Evolutionary conservation across 306 rosid species (phyloP).

Genomic region (Rubus idaeus): DNA sequence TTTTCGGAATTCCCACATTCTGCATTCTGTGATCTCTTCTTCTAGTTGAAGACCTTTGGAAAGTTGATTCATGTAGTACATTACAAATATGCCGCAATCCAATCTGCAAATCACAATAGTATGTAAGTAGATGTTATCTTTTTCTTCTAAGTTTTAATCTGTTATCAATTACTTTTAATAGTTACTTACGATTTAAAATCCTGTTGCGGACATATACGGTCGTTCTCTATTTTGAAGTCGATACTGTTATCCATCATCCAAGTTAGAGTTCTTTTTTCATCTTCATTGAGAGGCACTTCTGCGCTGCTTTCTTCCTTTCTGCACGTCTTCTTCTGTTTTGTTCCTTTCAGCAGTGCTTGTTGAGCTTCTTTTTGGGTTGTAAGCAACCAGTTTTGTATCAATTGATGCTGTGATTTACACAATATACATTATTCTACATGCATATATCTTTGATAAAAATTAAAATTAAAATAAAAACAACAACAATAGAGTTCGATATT

Average conservation of each 20-base stretch:
- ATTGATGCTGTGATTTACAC: neutral
- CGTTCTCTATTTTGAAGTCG: neutral
- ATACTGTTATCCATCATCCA: neutral
- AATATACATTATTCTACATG: neutral
- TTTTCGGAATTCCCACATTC: neutral
- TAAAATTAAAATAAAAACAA: neutral
- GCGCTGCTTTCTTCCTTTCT: neutral
- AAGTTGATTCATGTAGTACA: conserved; percentile 3
- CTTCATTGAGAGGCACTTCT: neutral
- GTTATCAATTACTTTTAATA: neutral
- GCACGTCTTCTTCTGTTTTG: neutral
- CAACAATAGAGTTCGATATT: neutral
- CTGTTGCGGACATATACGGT: neutral
- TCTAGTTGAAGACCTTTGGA: neutral
- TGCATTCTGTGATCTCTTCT: neutral
- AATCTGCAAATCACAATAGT: neutral
- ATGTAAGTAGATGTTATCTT: neutral
- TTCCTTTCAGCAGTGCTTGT: neutral
- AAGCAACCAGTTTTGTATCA: neutral
- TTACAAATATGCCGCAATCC: neutral
- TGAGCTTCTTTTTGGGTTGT: neutral
- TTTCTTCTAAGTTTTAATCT: neutral
- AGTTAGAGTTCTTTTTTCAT: neutral
- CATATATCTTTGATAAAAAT: neutral
- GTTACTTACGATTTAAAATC: neutral